Evolutionary conservation across 2,329 filamentous ascomycete species (phyloP).

Genomic region (Colletotrichum lentis): DNA sequence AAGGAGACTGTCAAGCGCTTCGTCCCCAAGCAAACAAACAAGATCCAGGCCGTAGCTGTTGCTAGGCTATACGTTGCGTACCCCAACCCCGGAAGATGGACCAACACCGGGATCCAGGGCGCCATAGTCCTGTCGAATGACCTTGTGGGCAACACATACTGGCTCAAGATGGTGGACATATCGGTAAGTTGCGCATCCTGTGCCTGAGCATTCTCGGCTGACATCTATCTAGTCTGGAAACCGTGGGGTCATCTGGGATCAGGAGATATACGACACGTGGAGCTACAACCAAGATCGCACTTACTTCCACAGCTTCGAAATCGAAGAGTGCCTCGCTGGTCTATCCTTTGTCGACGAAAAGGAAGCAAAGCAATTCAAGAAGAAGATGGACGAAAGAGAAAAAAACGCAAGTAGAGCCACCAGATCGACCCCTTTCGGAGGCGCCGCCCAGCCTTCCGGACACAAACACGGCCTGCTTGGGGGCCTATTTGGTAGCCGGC

Average conservation of each 20-base stretch:
- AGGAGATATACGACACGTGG: constrained; percentile 97
- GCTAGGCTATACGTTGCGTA: constrained; percentile 93
- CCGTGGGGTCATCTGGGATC: constrained; percentile 92
- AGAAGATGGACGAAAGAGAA: constrained; percentile 96
- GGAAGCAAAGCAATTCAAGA: constrained; percentile 94
- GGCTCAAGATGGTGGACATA: constrained; percentile 96
- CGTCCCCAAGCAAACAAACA: constrained; percentile 93
- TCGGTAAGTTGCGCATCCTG: constrained; percentile 69
- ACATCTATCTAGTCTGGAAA: constrained; percentile 67
- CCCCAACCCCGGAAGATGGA: constrained; percentile 87
- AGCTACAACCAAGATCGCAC: constrained; percentile 95
- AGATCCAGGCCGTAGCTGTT: constrained; percentile 95
- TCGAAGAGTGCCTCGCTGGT: constrained; percentile 89
- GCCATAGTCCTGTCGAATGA: constrained; percentile 93
- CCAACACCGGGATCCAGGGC: constrained; percentile 90
- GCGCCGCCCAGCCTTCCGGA: constrained; percentile 51
- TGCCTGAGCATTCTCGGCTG: constrained; percentile 37
- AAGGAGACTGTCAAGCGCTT: constrained; percentile 95
- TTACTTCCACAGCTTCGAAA: constrained; percentile 97
- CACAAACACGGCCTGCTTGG: constrained; percentile 63
- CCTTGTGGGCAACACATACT: constrained; percentile 92
- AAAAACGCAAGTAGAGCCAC: constrained; percentile 95
- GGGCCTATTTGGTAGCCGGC: constrained; percentile 67
- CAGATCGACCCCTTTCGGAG: constrained; percentile 77
- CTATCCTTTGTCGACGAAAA: constrained; percentile 96